Base-by-base conservation (phyloP, 257 asterid species). In the Agastache rugosa region DNA sequence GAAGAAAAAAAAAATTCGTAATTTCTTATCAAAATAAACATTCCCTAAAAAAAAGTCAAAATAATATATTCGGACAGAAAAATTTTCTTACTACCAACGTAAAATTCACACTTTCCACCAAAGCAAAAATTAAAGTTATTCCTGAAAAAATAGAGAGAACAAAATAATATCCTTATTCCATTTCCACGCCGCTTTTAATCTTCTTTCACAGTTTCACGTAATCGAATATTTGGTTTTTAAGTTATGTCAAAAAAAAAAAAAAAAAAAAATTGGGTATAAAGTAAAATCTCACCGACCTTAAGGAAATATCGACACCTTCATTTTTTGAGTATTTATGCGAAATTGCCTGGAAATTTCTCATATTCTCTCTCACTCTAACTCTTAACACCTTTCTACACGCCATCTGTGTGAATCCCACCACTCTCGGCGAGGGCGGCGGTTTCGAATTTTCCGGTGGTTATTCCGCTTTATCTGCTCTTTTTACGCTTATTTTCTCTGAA, bases 311-410 rank as follows among this genome's bases (percentile, higher is more conserved):
- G 67, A 47, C 75, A 23, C 71, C 75, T 23, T 25, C 29, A 25
- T 3, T 25, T 25, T 17, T 5, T 5, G 5, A 1, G 8, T 10
- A 22, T 25, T 56, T 22, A 17, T n/a, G 0, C 37, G 81, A 80
- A 80, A 65, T 71, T 80, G 60, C 84, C 45, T 0, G 17, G 84
- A 37, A 80, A 71, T 75, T 80, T 71, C 83, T 14, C 4, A 55
- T 11, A 22, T 55, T 51, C n/a, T 55, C 23, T 55, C 41, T 22
- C 62, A n/a, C 31, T 16, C 59, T n/a, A n/a, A n/a, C n/a, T n/a
- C 45, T 0, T 3, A 0, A 2, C 63, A 6, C 25, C 35, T 23
- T 14, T 27, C 5, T n/a, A 69, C 76, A 63, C 81, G 79, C 59
- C 27, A 34, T 70, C 17, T 11, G 47, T 17, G 61, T 35, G 72